These are phyloP conservation scores for Pyrenochaeta sp. DNA, from an alignment of 2,329 filamentous ascomycete species.

Conservation along the genomic window DNA sequence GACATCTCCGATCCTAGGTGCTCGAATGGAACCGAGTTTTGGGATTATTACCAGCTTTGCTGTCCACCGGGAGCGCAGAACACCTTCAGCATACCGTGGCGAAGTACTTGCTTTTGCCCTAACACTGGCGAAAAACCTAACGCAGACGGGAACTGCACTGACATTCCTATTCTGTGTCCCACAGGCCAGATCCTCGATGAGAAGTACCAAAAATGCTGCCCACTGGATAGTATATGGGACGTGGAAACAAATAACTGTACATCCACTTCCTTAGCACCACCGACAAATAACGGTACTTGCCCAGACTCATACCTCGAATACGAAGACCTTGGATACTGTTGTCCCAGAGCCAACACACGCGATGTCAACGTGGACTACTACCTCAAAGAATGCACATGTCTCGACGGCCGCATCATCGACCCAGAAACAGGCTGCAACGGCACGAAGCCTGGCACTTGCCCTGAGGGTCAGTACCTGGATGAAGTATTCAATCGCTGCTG, in stretches of 20 bases:
- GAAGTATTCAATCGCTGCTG: background rate
- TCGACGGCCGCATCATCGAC: no score
- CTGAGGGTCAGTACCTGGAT: background rate
- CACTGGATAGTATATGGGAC: background rate
- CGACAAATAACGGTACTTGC: background rate
- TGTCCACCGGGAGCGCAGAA: background rate
- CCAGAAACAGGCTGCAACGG: no score
- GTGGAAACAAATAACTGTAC: background rate
- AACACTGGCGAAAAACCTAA: background rate
- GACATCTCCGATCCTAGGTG: background rate
- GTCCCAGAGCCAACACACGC: no score
- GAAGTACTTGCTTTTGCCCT: background rate
- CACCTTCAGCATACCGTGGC: background rate
- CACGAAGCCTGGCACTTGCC: no score
- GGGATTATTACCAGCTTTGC: background rate
- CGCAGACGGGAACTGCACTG: no score
- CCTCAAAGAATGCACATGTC: no score
- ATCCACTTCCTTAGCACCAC: background rate
- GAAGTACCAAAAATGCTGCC: constrained; percentile 2
- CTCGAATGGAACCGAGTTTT: background rate
- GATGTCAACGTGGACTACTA: no score
- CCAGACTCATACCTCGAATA: background rate
- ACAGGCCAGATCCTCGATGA: background rate
- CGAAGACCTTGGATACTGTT: no score
- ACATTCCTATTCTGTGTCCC: no score